Base-by-base conservation (phyloP, 208 protist species). In the Trypanosoma boissoni region DNA sequence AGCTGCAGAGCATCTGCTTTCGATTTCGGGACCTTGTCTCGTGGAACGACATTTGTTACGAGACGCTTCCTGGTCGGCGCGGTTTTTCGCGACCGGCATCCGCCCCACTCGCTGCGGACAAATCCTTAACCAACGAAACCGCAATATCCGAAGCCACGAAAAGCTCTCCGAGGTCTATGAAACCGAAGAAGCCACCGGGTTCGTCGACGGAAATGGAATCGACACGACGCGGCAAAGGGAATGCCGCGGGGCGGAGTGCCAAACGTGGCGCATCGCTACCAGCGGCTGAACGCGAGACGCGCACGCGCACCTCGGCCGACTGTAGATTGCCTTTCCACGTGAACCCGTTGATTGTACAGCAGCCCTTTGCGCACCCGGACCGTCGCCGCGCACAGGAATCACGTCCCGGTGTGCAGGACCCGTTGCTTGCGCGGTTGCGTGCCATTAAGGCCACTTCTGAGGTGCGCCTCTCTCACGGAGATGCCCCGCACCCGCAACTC, bases 1-100 rank as follows among this genome's bases (percentile, higher is more conserved):
- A 86, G 60, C 72, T 94, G 14, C 72, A 68, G 49, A 83, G 81
- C 12, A 31, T 80, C 16, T 94, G 87, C 65, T 83, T 86, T 46
- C 67, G 74, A 16, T 87, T 78, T 60, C 69, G 80, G 2, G 83
- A 84, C 54, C 81, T 77, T 63, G 77, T 94, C n/a, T 78, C 77
- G 46, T 91, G 77, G 83, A 73, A 82, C 28, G 87, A 94, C 59
- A 94, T 94, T 68, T 81, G 74, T 55, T 94, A 94, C 66, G 70
- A 68, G 36, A 77, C 74, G 16, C 27, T 53, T 14, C 34, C 74
- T 81, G 61, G 59, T 16, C 23, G 51, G 16, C 28, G 26, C n/a
- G n/a, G n/a, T n/a, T n/a, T n/a, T n/a, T n/a, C n/a, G n/a, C n/a
- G n/a, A n/a, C n/a, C n/a, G n/a, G n/a, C n/a, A n/a, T n/a, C n/a